Evolutionary conservation across 2,329 filamentous ascomycete species (phyloP), one percentile per base, ranked within the genome.

Genomic region (Botrytis medusae): DNA sequence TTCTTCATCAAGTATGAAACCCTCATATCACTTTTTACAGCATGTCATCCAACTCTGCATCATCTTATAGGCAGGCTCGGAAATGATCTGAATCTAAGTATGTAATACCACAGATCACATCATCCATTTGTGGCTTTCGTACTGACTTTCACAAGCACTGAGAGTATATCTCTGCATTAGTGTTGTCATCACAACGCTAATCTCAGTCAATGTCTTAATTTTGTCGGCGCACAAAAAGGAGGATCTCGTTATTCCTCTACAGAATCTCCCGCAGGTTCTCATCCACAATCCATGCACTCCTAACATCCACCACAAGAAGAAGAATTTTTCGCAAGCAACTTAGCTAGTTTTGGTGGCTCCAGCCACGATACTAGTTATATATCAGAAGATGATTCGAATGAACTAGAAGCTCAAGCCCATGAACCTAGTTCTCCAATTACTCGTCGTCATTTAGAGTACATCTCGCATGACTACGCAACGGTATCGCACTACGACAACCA

Each of bases 121-220:
- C 22, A 67, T 48, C 10, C 25, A 12, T 37, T 22, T 29, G 16
- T 40, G 64, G 29, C 34, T 54, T 40, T 54, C 46, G 54, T 54
- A 40, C 64, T 67, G 46, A 67, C 46, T 67, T 67, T 54, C n/a
- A 67, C 20, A 67, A 67, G 64, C 46, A 67, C 25, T 6, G 34
- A 22, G 22, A 54, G 8, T 25, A 29, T 22, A 40, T 40, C 16
- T 40, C 5, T 14, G 40, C 32, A 54, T 54, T 46, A 40, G 22
- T 9, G 34, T 29, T 12, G 29, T 25, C 4, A 51, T 16, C 46
- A 10, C 5, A 32, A 54, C 8, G 9, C 32, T 16, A 48, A n/a
- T 5, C 46, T 8, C 34, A 67, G 8, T 18, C 64, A n/a, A 54
- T 10, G 25, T 54, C 25, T 32, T 25, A 67, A 25, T 18, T 54